Conservation (phyloP, 2,329 filamentous ascomycete species). For the Fusarium sp. region DNA sequence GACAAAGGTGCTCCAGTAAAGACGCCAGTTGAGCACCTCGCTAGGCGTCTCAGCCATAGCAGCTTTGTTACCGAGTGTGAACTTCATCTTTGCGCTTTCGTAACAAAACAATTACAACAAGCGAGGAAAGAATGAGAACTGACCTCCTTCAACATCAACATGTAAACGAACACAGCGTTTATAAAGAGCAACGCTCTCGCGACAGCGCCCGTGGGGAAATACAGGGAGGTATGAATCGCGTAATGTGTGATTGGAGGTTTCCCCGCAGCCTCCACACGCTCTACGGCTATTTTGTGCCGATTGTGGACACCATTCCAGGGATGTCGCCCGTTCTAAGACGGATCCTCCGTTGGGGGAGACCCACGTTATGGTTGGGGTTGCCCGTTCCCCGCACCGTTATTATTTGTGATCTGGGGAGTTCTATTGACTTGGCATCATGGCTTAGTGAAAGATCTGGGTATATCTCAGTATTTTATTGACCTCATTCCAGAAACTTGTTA, state of each 20-base stretch:
- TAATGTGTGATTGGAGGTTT: neutral
- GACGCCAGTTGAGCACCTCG: constrained; percentile 27
- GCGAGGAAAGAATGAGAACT: no score
- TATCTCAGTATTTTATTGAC: no score
- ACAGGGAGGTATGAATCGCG: neutral
- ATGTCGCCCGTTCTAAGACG: neutral
- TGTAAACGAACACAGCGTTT: no score
- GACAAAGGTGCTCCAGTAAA: constrained; percentile 32
- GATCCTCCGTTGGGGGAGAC: no score
- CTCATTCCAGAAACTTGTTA: no score
- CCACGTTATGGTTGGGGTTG: constrained; percentile 2
- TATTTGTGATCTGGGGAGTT: no score
- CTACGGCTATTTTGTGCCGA: constrained; percentile 24
- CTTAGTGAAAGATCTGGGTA: no score
- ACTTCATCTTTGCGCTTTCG: constrained; percentile 20
- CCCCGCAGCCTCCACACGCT: constrained; percentile 14
- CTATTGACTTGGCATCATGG: neutral
- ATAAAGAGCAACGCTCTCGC: neutral
- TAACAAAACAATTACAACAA: no score
- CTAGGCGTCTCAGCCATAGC: constrained; percentile 30
- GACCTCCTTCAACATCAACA: no score
- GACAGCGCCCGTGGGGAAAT: neutral
- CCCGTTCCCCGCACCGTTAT: neutral
- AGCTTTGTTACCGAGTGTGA: constrained; percentile 24
- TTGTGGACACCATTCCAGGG: constrained; percentile 10